Conservation (phyloP, 495 filamentous ascomycete genomes). For the Neurospora africana region DNA sequence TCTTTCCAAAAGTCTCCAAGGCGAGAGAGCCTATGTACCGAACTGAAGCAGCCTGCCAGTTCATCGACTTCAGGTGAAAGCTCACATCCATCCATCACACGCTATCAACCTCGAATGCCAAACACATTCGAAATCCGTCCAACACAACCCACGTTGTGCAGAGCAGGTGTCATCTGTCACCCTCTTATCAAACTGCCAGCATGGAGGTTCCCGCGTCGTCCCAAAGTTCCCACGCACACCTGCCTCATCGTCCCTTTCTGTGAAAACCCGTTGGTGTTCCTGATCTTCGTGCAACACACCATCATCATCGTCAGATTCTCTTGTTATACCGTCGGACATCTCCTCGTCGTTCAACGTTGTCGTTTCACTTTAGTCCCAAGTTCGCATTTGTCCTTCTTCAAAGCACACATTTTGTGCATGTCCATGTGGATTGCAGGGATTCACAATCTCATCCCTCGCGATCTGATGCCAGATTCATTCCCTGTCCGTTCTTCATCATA, state of each 20-base stretch:
- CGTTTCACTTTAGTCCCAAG: not conserved
- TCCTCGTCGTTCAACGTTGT: not conserved
- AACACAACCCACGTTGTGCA: not conserved
- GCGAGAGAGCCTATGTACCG: not conserved
- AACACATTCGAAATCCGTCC: not conserved
- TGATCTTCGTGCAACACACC: not conserved
- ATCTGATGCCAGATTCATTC: not conserved
- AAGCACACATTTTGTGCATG: not conserved
- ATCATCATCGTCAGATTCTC: not conserved
- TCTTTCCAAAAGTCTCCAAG: not conserved
- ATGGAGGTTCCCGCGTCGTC: not conserved
- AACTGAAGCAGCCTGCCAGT: not conserved
- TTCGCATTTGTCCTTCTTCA: not conserved
- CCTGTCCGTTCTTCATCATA: not conserved
- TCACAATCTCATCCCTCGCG: not conserved
- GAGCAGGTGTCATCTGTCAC: not conserved
- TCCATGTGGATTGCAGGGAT: not conserved
- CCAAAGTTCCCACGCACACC: not conserved
- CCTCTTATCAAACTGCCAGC: not conserved
- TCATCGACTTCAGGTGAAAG: not conserved
- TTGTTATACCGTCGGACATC: not conserved
- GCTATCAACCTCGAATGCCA: not conserved
- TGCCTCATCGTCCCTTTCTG: not conserved
- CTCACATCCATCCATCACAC: not conserved
- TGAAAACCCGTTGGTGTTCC: not conserved